These are phyloP conservation scores for Sophora flavescens DNA, from an alignment of 306 rosid genomes.

Conservation along the genomic window DNA sequence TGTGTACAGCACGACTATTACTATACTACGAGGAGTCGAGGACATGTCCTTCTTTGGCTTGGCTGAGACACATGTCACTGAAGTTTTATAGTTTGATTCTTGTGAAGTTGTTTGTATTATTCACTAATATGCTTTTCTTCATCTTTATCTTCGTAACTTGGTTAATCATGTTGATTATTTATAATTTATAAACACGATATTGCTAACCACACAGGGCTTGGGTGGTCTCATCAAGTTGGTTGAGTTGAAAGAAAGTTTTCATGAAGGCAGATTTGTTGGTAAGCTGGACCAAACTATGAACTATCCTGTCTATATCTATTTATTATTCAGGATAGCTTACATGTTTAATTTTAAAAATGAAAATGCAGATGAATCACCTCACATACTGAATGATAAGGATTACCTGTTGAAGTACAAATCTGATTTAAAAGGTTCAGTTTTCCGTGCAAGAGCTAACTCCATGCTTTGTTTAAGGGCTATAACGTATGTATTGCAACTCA, in stretches of 20 bases:
- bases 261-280: constrained; percentile 85
- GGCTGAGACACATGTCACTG: too few relatives aligned
- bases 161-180: constrained; percentile 33
- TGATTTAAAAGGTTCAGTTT: constrained; percentile 71
- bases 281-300: constrained; percentile 50
- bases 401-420: constrained; percentile 68
- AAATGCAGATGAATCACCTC: constrained; percentile 76
- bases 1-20: too few relatives aligned
- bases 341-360: constrained; percentile 26
- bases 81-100: constrained; percentile 37
- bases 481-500: constrained; percentile 73
- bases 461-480: constrained; percentile 73
- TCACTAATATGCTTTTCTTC: constrained; percentile 15
- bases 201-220: constrained; percentile 74
- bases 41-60: too few relatives aligned
- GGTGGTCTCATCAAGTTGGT: constrained; percentile 84
- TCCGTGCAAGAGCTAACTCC: constrained; percentile 72
- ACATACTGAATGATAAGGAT: constrained; percentile 74
- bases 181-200: constrained; percentile 33
- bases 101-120: constrained; percentile 23
- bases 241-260: constrained; percentile 90
- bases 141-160: constrained; percentile 8
- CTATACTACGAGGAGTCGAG: too few relatives aligned
- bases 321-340: constrained; percentile 33
- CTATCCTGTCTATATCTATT: constrained; percentile 21